These are phyloP conservation scores for Podospora anserina DNA, from an alignment of 495 filamentous ascomycete species.

Conservation along the genomic window DNA sequence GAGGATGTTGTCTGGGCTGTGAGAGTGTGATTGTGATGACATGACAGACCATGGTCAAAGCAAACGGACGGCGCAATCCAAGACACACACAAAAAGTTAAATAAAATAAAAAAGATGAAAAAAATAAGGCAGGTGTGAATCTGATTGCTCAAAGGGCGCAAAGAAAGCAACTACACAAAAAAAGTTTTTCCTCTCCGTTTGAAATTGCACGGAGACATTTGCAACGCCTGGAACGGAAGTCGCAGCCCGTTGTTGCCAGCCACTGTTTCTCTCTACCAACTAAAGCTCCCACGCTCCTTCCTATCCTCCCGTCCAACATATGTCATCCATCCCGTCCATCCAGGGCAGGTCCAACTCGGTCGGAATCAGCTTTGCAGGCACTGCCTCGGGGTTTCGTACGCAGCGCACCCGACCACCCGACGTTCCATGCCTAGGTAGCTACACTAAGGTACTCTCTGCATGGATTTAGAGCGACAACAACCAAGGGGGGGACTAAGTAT, in stretches of 20 bases:
- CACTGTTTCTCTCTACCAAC: no score
- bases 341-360: not conserved
- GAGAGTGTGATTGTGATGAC: not conserved
- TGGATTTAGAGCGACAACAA: not conserved
- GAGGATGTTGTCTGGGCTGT: not conserved
- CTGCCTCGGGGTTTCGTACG: not conserved
- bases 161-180: not conserved
- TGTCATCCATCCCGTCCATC: no score
- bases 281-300: no score
- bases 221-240: conserved; percentile 2
- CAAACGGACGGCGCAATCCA: not conserved
- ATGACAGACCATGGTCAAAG: not conserved
- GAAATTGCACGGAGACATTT: not conserved
- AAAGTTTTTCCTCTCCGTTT: not conserved
- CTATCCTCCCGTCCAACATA: no score
- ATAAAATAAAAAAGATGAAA: no score
- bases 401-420: not conserved
- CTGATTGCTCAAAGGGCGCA: not conserved
- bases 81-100: not conserved
- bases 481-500: not conserved
- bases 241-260: not conserved
- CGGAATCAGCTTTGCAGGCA: not conserved
- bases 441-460: not conserved
- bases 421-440: no score
- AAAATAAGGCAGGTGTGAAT: not conserved